These are phyloP conservation scores for Candida bentonensis DNA, from an alignment of 805 yeast genomes.

Conservation along the genomic window DNA sequence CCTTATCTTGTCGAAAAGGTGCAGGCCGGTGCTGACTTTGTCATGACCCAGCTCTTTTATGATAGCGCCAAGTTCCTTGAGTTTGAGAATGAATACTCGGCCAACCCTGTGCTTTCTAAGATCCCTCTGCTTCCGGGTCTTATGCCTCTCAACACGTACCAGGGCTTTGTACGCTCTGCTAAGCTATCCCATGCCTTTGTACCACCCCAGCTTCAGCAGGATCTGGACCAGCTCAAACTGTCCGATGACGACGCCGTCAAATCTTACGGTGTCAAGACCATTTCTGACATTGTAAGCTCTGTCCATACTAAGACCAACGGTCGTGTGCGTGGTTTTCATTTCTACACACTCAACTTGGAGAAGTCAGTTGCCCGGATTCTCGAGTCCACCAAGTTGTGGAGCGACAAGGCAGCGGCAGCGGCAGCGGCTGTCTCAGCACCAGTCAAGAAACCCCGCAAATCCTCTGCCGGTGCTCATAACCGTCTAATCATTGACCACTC, in stretches of 20 bases:
- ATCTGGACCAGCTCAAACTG: slow-evolving; percentile 39
- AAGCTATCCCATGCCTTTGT: slow-evolving; percentile 80
- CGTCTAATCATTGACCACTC: not conserved
- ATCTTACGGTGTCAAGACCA: slow-evolving; percentile 63
- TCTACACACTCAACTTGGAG: slow-evolving; percentile 96
- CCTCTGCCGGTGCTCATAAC: slow-evolving; percentile 1
- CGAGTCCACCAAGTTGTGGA: not conserved
- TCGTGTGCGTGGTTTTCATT: slow-evolving; percentile 70
- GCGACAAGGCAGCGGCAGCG: not conserved
- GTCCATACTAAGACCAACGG: slow-evolving; percentile 71
- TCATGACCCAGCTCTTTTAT: slow-evolving; percentile 94
- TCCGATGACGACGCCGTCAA: slow-evolving; percentile 72
- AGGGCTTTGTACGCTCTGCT: slow-evolving; percentile 84
- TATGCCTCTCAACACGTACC: slow-evolving; percentile 94
- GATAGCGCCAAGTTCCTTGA: slow-evolving; percentile 72
- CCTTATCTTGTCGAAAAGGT: slow-evolving; percentile 69
- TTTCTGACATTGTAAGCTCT: slow-evolving; percentile 66
- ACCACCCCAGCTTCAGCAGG: slow-evolving; percentile 58
- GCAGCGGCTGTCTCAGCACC: not conserved
- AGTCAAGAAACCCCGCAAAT: not conserved
- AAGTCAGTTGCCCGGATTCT: slow-evolving; percentile 20
- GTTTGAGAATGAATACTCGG: slow-evolving; percentile 16
- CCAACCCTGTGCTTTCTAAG: slow-evolving; percentile 12
- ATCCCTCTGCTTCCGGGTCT: slow-evolving; percentile 94
- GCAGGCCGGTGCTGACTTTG: slow-evolving; percentile 88